These are phyloP conservation scores for Tephrocybe sp. DNA, from an alignment of 768 basidiomycete genomes.

Conservation along the genomic window DNA sequence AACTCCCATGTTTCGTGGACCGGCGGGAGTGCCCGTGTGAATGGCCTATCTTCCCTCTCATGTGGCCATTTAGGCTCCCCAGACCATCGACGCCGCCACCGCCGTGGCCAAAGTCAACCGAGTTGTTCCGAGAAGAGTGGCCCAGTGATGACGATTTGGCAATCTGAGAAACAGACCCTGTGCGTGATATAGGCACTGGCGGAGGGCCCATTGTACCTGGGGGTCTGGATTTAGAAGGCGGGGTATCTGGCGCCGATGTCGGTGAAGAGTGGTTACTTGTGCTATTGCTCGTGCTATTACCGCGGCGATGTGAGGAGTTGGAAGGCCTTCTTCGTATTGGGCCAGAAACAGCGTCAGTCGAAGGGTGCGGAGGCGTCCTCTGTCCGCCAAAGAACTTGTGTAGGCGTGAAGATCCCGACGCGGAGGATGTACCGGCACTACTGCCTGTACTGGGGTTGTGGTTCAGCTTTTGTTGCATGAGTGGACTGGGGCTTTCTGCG, in stretches of 20 bases:
- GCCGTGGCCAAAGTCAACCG: constrained; percentile 37
- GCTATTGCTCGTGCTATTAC: constrained; percentile 15
- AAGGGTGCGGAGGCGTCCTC: constrained; percentile 16
- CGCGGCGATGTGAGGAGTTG: constrained; percentile 15
- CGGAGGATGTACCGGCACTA: constrained; percentile 24
- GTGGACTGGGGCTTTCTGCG: constrained; percentile 31
- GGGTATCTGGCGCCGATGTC: constrained; percentile 8
- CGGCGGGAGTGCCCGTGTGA: constrained; percentile 22
- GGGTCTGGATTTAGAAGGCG: constrained; percentile 4
- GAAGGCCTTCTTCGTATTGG: constrained; percentile 16
- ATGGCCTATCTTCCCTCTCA: constrained; percentile 9
- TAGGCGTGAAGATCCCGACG: constrained; percentile 22
- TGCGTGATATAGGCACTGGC: constrained; percentile 24
- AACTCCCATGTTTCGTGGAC: constrained; percentile 66
- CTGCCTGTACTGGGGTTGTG: constrained; percentile 20
- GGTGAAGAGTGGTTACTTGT: constrained; percentile 13
- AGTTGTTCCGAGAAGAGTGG: constrained; percentile 23
- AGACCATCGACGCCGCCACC: constrained; percentile 27
- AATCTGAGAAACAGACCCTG: constrained; percentile 4
- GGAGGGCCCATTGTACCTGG: constrained; percentile 12
- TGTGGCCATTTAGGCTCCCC: constrained; percentile 23
- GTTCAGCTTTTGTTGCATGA: constrained; percentile 19
- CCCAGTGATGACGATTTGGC: constrained; percentile 12
- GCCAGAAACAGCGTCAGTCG: constrained; percentile 18
- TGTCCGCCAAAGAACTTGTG: constrained; percentile 19